Evolutionary conservation across 305 asterid species (phyloP), one percentile per base, ranked within the genome.

Genomic region (Fraxinus albicans): DNA sequence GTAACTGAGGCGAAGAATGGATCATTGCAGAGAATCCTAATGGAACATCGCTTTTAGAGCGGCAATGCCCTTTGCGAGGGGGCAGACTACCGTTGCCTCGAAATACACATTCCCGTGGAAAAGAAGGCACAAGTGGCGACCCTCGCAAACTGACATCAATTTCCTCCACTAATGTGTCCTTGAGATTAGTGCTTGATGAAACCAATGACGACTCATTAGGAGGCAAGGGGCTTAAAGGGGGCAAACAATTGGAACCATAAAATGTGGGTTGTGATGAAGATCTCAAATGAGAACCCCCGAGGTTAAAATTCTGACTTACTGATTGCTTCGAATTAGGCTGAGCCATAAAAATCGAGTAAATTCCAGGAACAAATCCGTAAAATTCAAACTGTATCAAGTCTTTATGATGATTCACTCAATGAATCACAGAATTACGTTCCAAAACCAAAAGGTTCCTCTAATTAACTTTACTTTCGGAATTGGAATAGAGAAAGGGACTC

Each of bases 11-110:
- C 0, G 97, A 90, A 58, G 97, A 91, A 83, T 92, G 93, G 55
- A 94, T 90, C 91, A 91, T 89, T 29, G 87, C 93, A 0, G 94
- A 92, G 86, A 92, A 93, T 50, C 92, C 98, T 27, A 93, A 86
- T 0, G 97, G 94, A 73, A 91, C 92, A 73, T 94, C 99, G 83
- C 99, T 94, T 53, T 42, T 95, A 13, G 98, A 89, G 35, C 97
- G 97, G 15, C 92, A 93, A 87, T 95, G 99, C 63, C 92, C 94
- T 85, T 80, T 92, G 76, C 92, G 89, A 76, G 97, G 96, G 10
- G 98, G 99, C 70, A 90, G 96, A 70, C 92, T 80, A 23, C 87
- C 89, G 36, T 47, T 86, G 6, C 87, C 90, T 74, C 89, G 84
- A 60, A 88, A 85, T 2, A 27, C 58, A 69, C 77, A 86, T 21